phyloP scores from a whole-genome alignment of 1,139 yeast genomes.

The Geotrichum restrictum region DNA sequence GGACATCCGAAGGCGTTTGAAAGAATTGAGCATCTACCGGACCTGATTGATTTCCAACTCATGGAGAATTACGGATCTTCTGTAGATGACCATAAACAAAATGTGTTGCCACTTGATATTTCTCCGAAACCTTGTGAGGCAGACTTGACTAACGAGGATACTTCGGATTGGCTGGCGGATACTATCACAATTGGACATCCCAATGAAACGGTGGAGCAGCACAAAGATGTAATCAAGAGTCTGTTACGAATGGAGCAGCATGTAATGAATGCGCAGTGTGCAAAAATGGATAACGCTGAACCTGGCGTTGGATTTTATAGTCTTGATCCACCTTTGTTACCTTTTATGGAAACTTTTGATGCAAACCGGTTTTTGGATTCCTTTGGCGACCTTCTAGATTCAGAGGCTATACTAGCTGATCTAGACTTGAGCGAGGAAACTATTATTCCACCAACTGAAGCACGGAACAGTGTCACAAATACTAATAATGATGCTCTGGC shows the following conservation, averaged over 20 bases:
- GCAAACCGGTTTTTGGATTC: not conserved
- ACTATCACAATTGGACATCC: not conserved
- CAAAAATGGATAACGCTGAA: not conserved
- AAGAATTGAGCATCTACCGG: not conserved
- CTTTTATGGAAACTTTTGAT: not conserved
- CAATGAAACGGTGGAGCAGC: conserved; percentile 10
- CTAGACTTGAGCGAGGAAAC: conserved; percentile 7
- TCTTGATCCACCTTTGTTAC: conserved; percentile 4
- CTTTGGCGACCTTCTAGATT: not conserved
- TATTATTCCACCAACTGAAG: not conserved
- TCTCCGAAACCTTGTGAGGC: not conserved
- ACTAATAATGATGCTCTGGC: not conserved
- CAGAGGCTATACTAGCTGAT: conserved; percentile 13
- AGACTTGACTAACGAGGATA: not conserved
- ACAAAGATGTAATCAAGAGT: not conserved
- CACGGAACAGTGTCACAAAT: not conserved
- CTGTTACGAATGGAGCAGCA: conserved; percentile 2
- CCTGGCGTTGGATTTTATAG: not conserved
- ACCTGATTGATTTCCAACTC: not conserved
- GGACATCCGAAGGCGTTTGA: not conserved
- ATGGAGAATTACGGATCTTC: not conserved
- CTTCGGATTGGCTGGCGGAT: not conserved
- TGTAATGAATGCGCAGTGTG: not conserved
- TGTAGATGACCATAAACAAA: not conserved
- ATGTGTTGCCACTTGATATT: not conserved